Evolutionary conservation across 2,329 filamentous ascomycete genomes (phyloP).

Genomic region (Neurospora sp.): DNA sequence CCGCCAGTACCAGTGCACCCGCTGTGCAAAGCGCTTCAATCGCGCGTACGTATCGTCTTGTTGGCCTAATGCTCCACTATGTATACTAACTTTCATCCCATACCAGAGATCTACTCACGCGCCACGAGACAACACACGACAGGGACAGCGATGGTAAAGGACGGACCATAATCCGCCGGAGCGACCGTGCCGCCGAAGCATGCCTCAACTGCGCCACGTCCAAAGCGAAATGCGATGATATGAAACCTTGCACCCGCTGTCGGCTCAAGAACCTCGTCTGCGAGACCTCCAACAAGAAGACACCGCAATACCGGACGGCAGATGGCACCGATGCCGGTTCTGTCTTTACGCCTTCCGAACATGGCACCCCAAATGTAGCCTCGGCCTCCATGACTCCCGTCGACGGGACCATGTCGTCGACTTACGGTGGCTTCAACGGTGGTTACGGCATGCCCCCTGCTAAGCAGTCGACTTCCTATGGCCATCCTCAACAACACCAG

Average conservation of each 20-base stretch:
- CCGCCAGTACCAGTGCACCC: constrained; percentile 20
- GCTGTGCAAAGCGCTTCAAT: constrained; percentile 22
- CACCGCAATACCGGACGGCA: constrained; percentile 11
- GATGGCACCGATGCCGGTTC: constrained; percentile 9
- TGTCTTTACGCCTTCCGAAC: constrained; percentile 1
- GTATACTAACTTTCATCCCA: background rate
- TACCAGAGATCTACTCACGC: constrained; percentile 19
- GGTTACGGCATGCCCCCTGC: background rate
- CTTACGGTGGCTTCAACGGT: background rate
- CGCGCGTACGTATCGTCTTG: constrained; percentile 16
- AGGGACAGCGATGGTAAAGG: constrained; percentile 17
- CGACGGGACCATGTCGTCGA: background rate
- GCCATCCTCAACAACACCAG: background rate
- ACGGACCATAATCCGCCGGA: constrained; percentile 19
- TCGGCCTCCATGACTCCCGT: constrained; percentile 1
- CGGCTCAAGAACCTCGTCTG: constrained; percentile 17
- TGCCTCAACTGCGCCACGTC: constrained; percentile 20
- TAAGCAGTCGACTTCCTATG: background rate
- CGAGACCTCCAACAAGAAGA: constrained; percentile 14
- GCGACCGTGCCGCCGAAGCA: constrained; percentile 20
- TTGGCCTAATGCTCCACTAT: background rate
- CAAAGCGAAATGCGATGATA: constrained; percentile 22
- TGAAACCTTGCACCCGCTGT: constrained; percentile 21
- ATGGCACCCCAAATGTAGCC: background rate
- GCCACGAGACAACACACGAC: constrained; percentile 23